Percentiles rank a stretch among this genome's conserved stretches.
phyloP scores from a whole-genome alignment of 2,329 filamentous ascomycete species.

The Colletotrichum paranaense region DNA sequence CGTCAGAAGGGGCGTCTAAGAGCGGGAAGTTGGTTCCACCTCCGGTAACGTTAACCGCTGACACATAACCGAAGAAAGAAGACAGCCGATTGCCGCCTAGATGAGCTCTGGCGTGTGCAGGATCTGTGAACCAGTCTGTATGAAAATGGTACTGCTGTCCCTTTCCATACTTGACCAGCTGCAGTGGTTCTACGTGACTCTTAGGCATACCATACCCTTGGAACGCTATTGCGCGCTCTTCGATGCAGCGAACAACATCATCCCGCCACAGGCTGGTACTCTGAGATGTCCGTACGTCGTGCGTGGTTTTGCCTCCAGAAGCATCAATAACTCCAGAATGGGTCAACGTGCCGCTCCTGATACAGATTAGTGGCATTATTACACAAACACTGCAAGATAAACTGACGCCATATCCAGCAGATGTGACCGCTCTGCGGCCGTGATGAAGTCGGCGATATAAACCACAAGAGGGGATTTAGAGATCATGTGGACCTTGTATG shows the following conservation, averaged over 20 bases:
- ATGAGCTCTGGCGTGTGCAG: conserved; percentile 47
- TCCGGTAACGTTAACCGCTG: conserved; percentile 52
- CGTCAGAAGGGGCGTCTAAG: conserved; percentile 48
- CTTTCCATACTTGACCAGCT: conserved; percentile 58
- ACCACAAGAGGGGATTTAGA: conserved; percentile 62
- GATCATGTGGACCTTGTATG: conserved; percentile 56
- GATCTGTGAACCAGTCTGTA: conserved; percentile 62
- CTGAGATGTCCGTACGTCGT: conserved; percentile 56
- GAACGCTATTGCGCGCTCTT: conserved; percentile 57
- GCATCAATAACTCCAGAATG: conserved; percentile 54
- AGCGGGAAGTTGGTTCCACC: conserved; percentile 63
- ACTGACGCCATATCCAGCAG: conserved; percentile 55
- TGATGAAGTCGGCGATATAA: conserved; percentile 60
- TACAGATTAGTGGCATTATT: neutral
- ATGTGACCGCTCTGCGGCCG: conserved; percentile 52
- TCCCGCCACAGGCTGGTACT: conserved; percentile 57
- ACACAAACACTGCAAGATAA: neutral
- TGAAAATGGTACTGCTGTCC: conserved; percentile 61
- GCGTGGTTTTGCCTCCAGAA: conserved; percentile 46
- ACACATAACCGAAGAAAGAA: conserved; percentile 61
- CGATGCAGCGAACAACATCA: conserved; percentile 57
- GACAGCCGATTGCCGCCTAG: conserved; percentile 56
- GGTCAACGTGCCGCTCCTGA: conserved; percentile 55
- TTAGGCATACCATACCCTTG: conserved; percentile 54
- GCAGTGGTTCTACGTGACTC: conserved; percentile 56